These are phyloP conservation scores for Spiromastix sp. DNA, from an alignment of 2,329 filamentous ascomycete genomes.

Conservation along the genomic window DNA sequence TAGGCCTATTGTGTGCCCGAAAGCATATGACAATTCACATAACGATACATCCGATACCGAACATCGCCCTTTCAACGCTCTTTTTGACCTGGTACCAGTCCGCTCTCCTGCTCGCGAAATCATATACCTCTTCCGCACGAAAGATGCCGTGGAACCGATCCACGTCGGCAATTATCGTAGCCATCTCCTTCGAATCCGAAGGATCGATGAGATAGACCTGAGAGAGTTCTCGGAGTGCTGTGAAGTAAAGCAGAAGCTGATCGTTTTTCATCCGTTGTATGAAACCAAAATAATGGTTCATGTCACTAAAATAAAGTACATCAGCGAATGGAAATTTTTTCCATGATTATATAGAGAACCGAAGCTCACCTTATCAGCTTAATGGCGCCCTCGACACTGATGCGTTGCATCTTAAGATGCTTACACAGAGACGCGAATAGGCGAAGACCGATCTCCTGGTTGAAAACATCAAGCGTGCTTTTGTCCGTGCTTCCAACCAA, in stretches of 20 bases:
- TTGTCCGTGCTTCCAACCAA: constrained; percentile 92
- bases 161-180: constrained; percentile 83
- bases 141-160: constrained; percentile 89
- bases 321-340: neutral
- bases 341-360: neutral
- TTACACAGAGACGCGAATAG: constrained; percentile 91
- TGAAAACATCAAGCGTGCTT: constrained; percentile 96
- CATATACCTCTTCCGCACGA: constrained; percentile 90
- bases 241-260: constrained; percentile 81
- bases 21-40: constrained; percentile 71
- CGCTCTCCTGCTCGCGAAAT: constrained; percentile 85
- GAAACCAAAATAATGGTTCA: constrained; percentile 86
- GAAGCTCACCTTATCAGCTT: constrained; percentile 62
- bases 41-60: constrained; percentile 75
- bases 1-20: no score
- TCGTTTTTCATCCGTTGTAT: constrained; percentile 71
- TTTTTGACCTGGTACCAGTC: constrained; percentile 90
- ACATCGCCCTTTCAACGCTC: constrained; percentile 93
- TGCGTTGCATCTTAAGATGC: constrained; percentile 89
- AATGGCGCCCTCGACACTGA: constrained; percentile 80
- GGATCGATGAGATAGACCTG: constrained; percentile 93
- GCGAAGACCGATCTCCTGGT: constrained; percentile 88
- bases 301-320: constrained; percentile 58
- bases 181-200: constrained; percentile 84
- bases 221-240: constrained; percentile 78